Conservation (phyloP, 345 rosid genomes). For the Turritis glabra region DNA sequence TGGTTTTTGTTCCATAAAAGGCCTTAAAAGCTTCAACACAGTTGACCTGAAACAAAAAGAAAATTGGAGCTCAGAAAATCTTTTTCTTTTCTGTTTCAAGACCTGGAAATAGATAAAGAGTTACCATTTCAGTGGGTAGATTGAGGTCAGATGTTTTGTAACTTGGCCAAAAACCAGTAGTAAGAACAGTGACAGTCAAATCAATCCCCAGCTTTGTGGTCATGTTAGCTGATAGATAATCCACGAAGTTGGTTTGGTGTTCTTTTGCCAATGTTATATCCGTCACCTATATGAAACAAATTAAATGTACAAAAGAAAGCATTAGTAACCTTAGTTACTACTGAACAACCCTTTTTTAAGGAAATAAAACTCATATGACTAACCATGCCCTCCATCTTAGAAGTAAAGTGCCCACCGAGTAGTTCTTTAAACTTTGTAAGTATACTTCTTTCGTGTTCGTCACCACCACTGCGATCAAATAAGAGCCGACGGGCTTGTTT, state of each 20-base stretch:
- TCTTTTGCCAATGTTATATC: slow-evolving; percentile 78
- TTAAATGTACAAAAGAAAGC: not conserved
- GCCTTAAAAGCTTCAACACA: slow-evolving; percentile 52
- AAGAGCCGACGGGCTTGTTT: slow-evolving; percentile 64
- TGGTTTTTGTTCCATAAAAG: slow-evolving; percentile 47
- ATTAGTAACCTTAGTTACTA: not conserved
- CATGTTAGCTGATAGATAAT: slow-evolving; percentile 41
- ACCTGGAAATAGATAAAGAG: not conserved
- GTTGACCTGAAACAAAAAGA: slow-evolving; percentile 31
- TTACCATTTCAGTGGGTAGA: slow-evolving; percentile 74
- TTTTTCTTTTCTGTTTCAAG: not conserved
- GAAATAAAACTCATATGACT: not conserved
- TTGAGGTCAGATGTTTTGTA: slow-evolving; percentile 70
- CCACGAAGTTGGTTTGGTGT: slow-evolving; percentile 52
- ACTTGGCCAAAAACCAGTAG: slow-evolving; percentile 84
- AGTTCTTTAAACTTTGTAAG: slow-evolving; percentile 60
- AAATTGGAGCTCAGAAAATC: not conserved
- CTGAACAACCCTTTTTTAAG: not conserved
- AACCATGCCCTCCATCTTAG: slow-evolving; percentile 74
- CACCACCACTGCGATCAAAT: slow-evolving; percentile 56
- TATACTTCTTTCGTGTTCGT: slow-evolving; percentile 61
- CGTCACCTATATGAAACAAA: slow-evolving; percentile 43
- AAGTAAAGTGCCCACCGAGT: slow-evolving; percentile 57
- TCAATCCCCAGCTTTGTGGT: slow-evolving; percentile 56
- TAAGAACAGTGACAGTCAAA: slow-evolving; percentile 71